phyloP scores from a whole-genome alignment of 371 early-diverging fungal genomes.

The Vairimorpha necatrix region DNA sequence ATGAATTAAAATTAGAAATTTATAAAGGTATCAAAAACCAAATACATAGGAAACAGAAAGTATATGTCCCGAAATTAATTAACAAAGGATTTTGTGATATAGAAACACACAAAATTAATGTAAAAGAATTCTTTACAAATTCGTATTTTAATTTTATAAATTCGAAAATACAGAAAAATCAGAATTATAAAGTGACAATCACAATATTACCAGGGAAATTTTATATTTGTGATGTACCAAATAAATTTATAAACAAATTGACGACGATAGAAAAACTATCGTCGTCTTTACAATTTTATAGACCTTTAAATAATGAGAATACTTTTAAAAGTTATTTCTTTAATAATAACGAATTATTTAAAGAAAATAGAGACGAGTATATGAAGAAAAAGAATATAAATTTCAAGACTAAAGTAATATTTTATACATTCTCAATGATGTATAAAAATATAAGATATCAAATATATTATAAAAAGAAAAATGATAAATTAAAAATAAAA shows the following conservation, averaged over 20 bases:
- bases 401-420: neutral
- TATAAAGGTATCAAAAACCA: neutral
- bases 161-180: neutral
- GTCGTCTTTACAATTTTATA: neutral
- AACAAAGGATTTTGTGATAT: constrained; percentile 36
- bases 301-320: neutral
- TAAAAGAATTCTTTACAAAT: constrained; percentile 33
- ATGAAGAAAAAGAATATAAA: constrained; percentile 4
- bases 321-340: neutral
- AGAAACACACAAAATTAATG: constrained; percentile 29
- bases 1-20: constrained; percentile 37
- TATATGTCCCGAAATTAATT: constrained; percentile 1
- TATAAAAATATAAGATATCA: constrained; percentile 15
- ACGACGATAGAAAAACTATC: neutral
- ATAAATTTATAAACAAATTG: neutral
- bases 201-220: constrained; percentile 20
- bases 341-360: neutral
- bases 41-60: neutral
- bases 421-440: neutral
- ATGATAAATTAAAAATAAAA: neutral
- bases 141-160: neutral
- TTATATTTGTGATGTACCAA: constrained; percentile 4
- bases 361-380: neutral
- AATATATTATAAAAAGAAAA: neutral
- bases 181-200: neutral